Evolutionary conservation across 805 yeast genomes (phyloP).

Genomic region (Kluyveromyces nonfermentans): DNA sequence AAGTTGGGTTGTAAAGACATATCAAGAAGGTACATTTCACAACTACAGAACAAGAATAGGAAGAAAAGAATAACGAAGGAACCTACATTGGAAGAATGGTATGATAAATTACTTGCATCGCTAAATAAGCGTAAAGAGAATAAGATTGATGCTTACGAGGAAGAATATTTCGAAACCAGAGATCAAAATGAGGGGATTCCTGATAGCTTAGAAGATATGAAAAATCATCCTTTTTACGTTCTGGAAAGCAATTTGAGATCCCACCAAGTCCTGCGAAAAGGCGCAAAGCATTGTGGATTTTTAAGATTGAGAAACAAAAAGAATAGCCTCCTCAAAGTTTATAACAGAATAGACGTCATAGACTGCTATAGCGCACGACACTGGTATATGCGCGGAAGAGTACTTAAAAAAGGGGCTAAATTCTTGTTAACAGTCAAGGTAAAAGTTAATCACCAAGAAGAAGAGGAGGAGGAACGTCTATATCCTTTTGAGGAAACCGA

Average conservation of each 20-base stretch:
- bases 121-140: conserved; percentile 21
- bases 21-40: conserved; percentile 66
- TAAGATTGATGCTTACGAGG: conserved; percentile 30
- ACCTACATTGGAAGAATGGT: conserved; percentile 54
- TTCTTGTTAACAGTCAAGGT: conserved; percentile 42
- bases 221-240: conserved; percentile 79
- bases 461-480: conserved; percentile 52
- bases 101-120: conserved; percentile 31
- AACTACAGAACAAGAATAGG: conserved; percentile 64
- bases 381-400: conserved; percentile 80
- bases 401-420: conserved; percentile 59
- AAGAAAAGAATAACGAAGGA: conserved; percentile 63
- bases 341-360: conserved; percentile 55
- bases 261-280: conserved; percentile 63
- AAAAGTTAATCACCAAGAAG: conserved; percentile 32
- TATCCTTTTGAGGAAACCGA: conserved; percentile 78
- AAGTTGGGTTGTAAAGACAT: conserved; percentile 65
- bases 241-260: conserved; percentile 63
- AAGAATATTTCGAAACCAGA: conserved; percentile 31
- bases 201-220: conserved; percentile 68
- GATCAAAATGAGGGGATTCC: conserved; percentile 83
- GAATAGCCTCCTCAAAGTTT: conserved; percentile 49
- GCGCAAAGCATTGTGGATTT: conserved; percentile 60
- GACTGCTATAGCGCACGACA: conserved; percentile 62
- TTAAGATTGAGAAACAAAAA: conserved; percentile 38